phyloP scores from a whole-genome alignment of 345 rosid species.

The Eutrema heterophyllum region DNA sequence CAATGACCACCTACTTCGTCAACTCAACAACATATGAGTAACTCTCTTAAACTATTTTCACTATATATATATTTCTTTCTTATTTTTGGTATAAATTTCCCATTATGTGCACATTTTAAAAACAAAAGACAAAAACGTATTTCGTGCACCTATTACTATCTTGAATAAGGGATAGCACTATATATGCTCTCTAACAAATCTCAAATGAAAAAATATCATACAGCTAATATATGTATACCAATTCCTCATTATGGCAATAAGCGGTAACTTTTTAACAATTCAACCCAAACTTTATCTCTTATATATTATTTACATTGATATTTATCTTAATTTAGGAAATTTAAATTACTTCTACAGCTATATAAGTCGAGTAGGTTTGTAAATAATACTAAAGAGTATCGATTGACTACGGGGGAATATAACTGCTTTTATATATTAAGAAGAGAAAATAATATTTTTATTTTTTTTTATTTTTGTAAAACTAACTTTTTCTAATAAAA shows the following conservation, averaged over 20 bases:
- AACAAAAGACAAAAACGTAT: neutral
- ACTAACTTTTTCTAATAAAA: neutral
- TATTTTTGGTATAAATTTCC: neutral
- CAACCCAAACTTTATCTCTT: too few species aligned
- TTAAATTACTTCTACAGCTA: too few species aligned
- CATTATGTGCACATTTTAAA: neutral
- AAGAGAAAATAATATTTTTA: neutral
- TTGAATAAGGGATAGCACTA: neutral
- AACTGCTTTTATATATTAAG: neutral
- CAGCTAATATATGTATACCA: neutral
- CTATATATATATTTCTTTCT: neutral
- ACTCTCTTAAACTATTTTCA: neutral
- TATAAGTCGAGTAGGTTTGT: too few species aligned
- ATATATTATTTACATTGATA: too few species aligned
- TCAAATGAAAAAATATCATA: neutral
- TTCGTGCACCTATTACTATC: neutral
- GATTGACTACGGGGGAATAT: neutral
- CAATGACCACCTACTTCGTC: constrained; percentile 8
- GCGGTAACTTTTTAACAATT: neutral
- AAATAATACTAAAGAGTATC: neutral
- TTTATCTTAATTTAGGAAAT: too few species aligned
- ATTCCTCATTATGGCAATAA: neutral
- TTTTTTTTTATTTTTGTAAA: neutral
- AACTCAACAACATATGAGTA: neutral
- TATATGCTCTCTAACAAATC: neutral